Percentiles rank a stretch among this genome's conserved stretches.
These are phyloP conservation scores for Asterophora lycoperdoides DNA, from an alignment of 768 basidiomycete genomes.

Conservation along the genomic window DNA sequence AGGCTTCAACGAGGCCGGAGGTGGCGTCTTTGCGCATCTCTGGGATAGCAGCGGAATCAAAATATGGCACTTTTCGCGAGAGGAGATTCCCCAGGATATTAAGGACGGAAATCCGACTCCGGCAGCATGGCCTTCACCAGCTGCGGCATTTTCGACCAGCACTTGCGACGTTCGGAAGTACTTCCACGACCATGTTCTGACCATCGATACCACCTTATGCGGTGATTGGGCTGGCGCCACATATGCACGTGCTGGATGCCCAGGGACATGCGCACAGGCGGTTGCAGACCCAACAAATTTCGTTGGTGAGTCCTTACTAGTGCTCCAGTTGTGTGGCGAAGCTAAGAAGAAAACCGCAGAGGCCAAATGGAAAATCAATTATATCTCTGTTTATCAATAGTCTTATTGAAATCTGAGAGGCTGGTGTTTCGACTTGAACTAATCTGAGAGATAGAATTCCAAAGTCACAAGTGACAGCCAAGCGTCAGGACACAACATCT, in stretches of 20 bases:
- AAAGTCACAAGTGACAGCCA: not conserved
- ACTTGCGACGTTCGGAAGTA: conserved; percentile 44
- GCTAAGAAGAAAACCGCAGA: conserved; percentile 26
- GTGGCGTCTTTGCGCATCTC: conserved; percentile 52
- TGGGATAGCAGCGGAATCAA: conserved; percentile 50
- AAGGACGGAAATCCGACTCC: conserved; percentile 40
- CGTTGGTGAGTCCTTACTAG: conserved; percentile 24
- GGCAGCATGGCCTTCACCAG: conserved; percentile 46
- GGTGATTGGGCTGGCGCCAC: conserved; percentile 42
- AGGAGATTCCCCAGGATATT: conserved; percentile 48
- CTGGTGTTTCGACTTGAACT: too few species aligned
- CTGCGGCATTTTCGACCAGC: conserved; percentile 43
- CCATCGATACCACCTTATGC: conserved; percentile 45
- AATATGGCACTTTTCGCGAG: conserved; percentile 51
- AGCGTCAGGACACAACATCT: too few species aligned
- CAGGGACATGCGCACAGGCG: conserved; percentile 40
- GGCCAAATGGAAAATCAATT: conserved; percentile 55
- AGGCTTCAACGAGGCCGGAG: conserved; percentile 39
- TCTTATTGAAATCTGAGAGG: not conserved
- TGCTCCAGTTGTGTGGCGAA: not conserved
- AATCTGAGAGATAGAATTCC: not conserved
- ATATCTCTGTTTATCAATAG: conserved; percentile 16
- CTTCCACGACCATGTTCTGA: conserved; percentile 47
- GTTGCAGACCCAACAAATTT: conserved; percentile 61
- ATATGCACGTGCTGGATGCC: conserved; percentile 33